Evolutionary conservation across 345 rosid genomes (phyloP), one percentile per base, ranked within the genome.

Genomic region (Eucalyptus caleyi): DNA sequence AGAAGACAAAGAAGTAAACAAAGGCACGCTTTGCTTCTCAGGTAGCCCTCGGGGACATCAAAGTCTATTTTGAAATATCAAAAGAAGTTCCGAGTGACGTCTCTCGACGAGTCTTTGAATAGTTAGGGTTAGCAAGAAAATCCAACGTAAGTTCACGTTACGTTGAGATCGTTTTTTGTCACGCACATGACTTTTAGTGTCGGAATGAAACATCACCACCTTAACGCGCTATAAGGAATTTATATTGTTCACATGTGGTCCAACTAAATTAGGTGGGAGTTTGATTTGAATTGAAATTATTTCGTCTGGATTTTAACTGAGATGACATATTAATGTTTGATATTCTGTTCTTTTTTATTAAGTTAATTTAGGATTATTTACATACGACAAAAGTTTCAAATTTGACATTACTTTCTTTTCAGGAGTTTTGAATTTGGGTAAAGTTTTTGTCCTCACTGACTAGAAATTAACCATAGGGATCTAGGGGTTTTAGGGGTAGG

Each of bases 301-400:
- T 59, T 11, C 65, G 0, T 59, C 14, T 24, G 0, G 0, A 60
- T 5, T 6, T 69, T 7, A 3, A 34, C 6, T 34, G 14, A 34
- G 24, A 69, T 0, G 7, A 32, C 12, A 16, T 2, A 34, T 1
- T 1, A 1, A 16, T 19, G 21, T 16, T 69, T 32, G 44, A 19
- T 34, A 8, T 9, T 34, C 0, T 9, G 4, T 1, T 32, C 24
- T 8, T 15, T 65, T 65, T 65, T 0, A 0, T 9, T 34, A 34
- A 18, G 44, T 34, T 34, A 1, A 34, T 5, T 67, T 69, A 34
- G 4, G 13, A 18, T 1, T 8, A 34, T 69, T 69, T 1, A 34
- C 81, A 3, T 69, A 5, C 2, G 2, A 9, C 1, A 9, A 2
- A 9, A 32, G 24, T 34, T 69, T 34, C 44, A 4, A 5, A 0